Base-by-base conservation (phyloP, 1,139 yeast genomes). In the Kurtzmaniella quercitrusa region DNA sequence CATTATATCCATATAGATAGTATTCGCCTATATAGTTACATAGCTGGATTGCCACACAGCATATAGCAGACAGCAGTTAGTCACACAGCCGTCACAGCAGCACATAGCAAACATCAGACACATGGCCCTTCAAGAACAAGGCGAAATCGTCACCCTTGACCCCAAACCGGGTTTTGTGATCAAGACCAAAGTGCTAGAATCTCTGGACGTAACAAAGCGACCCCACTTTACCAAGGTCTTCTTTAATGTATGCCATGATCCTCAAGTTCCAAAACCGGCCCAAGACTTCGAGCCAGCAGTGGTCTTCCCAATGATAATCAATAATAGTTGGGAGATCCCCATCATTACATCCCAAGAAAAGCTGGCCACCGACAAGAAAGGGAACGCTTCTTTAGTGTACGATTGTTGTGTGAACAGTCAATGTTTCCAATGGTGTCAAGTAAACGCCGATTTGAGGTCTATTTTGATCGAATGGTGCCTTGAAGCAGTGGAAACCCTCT, bases 261-360 rank as follows among this genome's bases (percentile, higher is more conserved):
- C 65, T 1, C 73, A 75, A 34, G 82, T 88, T 0, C 95, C 95
- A 23, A 59, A 56, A 48, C 77, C 73, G 9, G 60, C 60, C 9
- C 65, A 59, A 23, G 77, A 64, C 25, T 83, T 83, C 53, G 71
- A 73, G 37, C 81, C 91, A 2, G 71, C 66, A 27, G 62, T 70
- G 2, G 81, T 87, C 6, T 82, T 82, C 53, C 82, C 86, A 1
- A 61, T 81, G 44, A 84, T 87, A 23, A 79, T 82, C 59, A 81
- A 81, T 37, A 82, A 83, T 53, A 73, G 82, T 55, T 89, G 96
- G 95, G 91, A 85, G 48, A 84, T 89, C 3, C 96, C 96, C 1
- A 79, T 89, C 9, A 75, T 85, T 1, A 78, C 87, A 0, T 81
- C 91, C 0, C 66, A 70, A 0, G 76, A 75, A 44, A 62, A 74